phyloP scores from a whole-genome alignment of 2,329 filamentous ascomycete genomes.

The Tolypocladium pustulatum region DNA sequence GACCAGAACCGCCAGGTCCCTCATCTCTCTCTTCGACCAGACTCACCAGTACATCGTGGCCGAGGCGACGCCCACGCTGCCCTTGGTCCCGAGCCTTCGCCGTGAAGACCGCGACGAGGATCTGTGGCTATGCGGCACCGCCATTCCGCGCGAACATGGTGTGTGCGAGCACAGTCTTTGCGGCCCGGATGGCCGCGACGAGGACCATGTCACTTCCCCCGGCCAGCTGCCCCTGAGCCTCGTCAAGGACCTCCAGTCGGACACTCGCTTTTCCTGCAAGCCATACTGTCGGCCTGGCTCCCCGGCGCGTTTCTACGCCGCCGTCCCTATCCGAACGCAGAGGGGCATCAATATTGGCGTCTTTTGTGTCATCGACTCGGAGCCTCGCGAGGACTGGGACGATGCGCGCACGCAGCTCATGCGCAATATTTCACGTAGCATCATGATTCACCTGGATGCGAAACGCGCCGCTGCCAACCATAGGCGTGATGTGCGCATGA shows the following conservation, averaged over 20 bases:
- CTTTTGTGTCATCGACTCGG: constrained; percentile 19
- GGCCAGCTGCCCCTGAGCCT: constrained; percentile 19
- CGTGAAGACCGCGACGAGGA: constrained; percentile 3
- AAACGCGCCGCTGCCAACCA: constrained; percentile 15
- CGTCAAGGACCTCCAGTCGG: constrained; percentile 19
- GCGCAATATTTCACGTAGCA: constrained; percentile 15
- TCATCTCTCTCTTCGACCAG: constrained; percentile 41
- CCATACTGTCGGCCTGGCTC: constrained; percentile 13
- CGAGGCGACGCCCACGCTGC: constrained; percentile 33
- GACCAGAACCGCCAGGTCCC: constrained; percentile 27
- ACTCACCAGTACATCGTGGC: constrained; percentile 38
- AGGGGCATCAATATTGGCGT: constrained; percentile 32
- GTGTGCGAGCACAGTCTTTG: constrained; percentile 18
- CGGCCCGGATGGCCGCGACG: neutral
- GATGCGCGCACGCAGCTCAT: constrained; percentile 14
- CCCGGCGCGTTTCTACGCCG: constrained; percentile 26
- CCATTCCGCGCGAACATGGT: constrained; percentile 17
- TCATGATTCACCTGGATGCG: constrained; percentile 26
- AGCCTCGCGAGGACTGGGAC: constrained; percentile 10
- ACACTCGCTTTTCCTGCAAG: constrained; percentile 18
- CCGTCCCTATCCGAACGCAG: constrained; percentile 27
- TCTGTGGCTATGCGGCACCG: constrained; percentile 19
- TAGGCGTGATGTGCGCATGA: constrained; percentile 24
- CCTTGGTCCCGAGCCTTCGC: constrained; percentile 15
- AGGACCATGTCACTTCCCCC: neutral